These are phyloP conservation scores for Cystobasidium pallidum DNA, from an alignment of 1,284 basidiomycete species.

Conservation along the genomic window DNA sequence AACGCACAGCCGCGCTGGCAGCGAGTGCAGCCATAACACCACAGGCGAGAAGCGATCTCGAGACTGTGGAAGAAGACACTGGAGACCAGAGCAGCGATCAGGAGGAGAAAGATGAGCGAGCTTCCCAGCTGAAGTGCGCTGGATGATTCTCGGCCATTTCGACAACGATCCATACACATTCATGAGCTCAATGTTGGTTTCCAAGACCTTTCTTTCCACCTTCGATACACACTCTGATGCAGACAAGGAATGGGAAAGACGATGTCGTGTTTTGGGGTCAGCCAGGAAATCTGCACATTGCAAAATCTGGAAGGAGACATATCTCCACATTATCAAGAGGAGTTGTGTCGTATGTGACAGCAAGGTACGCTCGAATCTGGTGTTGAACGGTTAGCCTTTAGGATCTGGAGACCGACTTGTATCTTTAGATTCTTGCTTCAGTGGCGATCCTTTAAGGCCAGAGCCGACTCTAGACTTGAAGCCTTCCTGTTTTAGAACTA, in stretches of 20 bases:
- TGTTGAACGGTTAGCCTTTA: background rate
- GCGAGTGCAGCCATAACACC: slow-evolving; percentile 5
- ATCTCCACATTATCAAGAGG: background rate
- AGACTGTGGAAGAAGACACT: background rate
- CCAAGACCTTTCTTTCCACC: background rate
- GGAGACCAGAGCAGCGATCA: background rate
- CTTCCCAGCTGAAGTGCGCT: background rate
- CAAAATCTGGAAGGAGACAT: slow-evolving; percentile 16
- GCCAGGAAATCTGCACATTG: background rate
- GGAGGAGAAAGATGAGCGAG: background rate
- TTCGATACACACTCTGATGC: background rate
- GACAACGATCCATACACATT: background rate
- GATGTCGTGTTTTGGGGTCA: background rate
- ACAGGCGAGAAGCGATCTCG: background rate
- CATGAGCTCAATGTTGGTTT: background rate
- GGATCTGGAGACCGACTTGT: background rate
- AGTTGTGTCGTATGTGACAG: background rate
- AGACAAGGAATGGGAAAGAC: slow-evolving; percentile 3
- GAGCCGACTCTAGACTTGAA: too few species aligned
- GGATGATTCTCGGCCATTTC: background rate
- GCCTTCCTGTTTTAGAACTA: too few species aligned
- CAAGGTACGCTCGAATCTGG: background rate
- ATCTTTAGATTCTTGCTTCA: background rate
- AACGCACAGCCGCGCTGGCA: background rate
- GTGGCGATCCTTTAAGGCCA: too few species aligned